Base-by-base conservation (phyloP, 2,329 filamentous ascomycete species). In the Aschersonia sp. region DNA sequence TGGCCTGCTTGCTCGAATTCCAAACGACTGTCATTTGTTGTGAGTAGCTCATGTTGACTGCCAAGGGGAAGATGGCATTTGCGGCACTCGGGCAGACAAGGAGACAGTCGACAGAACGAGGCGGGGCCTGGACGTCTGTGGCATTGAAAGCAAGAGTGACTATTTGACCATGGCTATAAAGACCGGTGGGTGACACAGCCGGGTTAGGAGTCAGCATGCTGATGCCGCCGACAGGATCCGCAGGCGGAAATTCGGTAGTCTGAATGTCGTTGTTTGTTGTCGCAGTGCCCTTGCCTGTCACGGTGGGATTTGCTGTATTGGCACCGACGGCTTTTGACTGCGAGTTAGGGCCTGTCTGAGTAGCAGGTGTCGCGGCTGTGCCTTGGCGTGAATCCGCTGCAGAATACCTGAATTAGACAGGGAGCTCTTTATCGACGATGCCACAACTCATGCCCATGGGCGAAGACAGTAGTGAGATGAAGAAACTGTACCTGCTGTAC, bases 61-160 rank as follows among this genome's bases (percentile, higher is more conserved):
- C 78, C 43, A 84, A 66, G 12, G 78, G 20, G 20, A 20, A 20
- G 20, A 20, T 20, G 20, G 20, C 20, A 20, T 20, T 20, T 20
- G 20, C 20, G 1, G 20, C 20, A 20, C 60, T 60, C 41, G 72
- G 72, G 65, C 75, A 79, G 53, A 74, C 76, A 35, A 78, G 67
- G 49, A 80, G 60, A 10, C 83, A 66, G 53, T 83, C 77, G 49
- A 84, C 58, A 41, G 77, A 78, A 3, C 74, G 78, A 2, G 80
- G 80, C 1, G 68, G 74, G 30, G 65, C 76, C 48, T 70, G 66
- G 31, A 84, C 61, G 43, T 72, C 73, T 3, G 80, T 83, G 65
- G 82, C 83, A 64, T 82, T 82, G 78, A 78, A 84, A 44, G 64
- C 71, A 62, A 75, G 78, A 10, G 77, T 82, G 43, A 81, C 65